Conservation (phyloP, 2,329 filamentous ascomycete species). For the Elsinoe perseae region DNA sequence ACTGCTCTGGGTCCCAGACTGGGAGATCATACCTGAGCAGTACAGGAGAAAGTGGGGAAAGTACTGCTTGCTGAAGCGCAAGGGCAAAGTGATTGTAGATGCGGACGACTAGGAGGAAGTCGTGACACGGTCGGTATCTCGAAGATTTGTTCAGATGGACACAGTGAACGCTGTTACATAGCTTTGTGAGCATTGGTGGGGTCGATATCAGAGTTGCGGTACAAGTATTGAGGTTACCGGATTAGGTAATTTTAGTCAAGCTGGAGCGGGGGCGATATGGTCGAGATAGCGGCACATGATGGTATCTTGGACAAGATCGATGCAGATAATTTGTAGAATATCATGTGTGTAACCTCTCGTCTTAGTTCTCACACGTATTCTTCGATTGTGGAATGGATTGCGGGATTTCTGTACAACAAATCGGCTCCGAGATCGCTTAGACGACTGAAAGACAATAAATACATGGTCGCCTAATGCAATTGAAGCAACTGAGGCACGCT, state of each 20-base stretch:
- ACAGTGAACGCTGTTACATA: neutral
- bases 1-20: constrained; percentile 72
- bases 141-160: neutral
- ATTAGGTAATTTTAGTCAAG: constrained; percentile 13
- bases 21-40: constrained; percentile 58
- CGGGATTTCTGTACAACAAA: too few species aligned
- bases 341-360: constrained; percentile 4
- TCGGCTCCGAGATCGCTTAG: too few species aligned
- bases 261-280: neutral
- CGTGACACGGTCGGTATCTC: neutral
- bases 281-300: constrained; percentile 1
- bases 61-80: constrained; percentile 63
- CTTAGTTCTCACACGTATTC: too few species aligned
- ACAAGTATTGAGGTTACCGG: neutral
- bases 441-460: too few species aligned
- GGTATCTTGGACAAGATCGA: neutral
- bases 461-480: too few species aligned
- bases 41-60: constrained; percentile 73
- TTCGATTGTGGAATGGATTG: too few species aligned
- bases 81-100: neutral
- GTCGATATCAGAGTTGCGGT: constrained; percentile 11
- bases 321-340: neutral
- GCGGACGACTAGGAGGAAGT: neutral
- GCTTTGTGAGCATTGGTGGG: neutral
- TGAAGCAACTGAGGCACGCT: too few species aligned